Evolutionary conservation across 2,329 filamentous ascomycete species (phyloP), one percentile per base, ranked within the genome.

Genomic region (Cordyceps cicadae): DNA sequence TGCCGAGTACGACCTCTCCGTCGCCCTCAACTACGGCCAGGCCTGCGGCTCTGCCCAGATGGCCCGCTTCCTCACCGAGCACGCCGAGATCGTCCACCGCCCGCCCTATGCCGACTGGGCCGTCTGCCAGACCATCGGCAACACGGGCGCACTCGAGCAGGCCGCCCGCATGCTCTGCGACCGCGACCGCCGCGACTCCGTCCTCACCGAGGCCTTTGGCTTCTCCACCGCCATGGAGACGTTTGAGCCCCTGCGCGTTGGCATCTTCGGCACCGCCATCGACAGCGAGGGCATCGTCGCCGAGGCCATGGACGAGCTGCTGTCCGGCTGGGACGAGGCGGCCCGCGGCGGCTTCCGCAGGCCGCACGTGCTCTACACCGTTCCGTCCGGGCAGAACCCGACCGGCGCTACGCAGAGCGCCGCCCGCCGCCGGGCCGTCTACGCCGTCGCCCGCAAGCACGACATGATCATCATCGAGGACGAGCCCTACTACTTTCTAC

Each of bases 401-500:
- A 96, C 92, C 0, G 92, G 92, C 9, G 87, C 91, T 12, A 96
- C 92, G 3, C 89, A 93, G 72, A 81, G 86, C 46, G 71, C 75
- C 5, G 78, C 85, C 69, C 80, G 92, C 61, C 80, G 92, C 58
- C 79, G 80, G 65, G 88, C 85, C 24, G 80, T 96, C 51, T 96
- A 96, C 74, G 79, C 79, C 41, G 81, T 96, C 15, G 89, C 87
- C 37, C 87, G 88, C 71, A 91, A 90, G 75, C 90, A 96, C 73
- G 89, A 96, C 70, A 69, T 96, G 46, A 88, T 84, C 76, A 92
- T 97, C 70, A 77, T 96, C 66, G 92, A 97, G 76, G 92, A 96
- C 70, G 92, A 96, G 71, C 92, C 92, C 1, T 96, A 96, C 76
- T 96, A 95, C 75, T 96, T 93, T 76, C 80, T 96, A 41, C 92